phyloP scores from a whole-genome alignment of 2,329 filamentous ascomycete genomes.

The Claviceps sp. region DNA sequence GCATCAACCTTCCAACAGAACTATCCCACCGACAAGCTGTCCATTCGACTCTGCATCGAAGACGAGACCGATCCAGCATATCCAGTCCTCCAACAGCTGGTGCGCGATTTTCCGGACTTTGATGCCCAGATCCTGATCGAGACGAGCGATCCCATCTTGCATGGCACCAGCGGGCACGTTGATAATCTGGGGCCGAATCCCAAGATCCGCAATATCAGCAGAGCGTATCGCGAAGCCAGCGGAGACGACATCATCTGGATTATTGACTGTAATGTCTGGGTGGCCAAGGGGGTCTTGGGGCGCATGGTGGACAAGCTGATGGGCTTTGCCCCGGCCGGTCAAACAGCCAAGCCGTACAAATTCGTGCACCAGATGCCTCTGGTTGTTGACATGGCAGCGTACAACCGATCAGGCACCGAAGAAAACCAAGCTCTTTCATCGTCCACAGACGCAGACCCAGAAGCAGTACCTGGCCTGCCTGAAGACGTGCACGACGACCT shows the following conservation, averaged over 20 bases:
- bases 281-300: slow-evolving; percentile 62
- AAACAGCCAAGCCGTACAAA: slow-evolving; percentile 53
- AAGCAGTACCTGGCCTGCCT: neutral
- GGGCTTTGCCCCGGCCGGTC: slow-evolving; percentile 43
- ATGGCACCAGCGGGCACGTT: slow-evolving; percentile 33
- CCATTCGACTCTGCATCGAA: slow-evolving; percentile 71
- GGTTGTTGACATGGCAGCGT: slow-evolving; percentile 56
- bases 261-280: slow-evolving; percentile 93
- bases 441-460: slow-evolving; percentile 19
- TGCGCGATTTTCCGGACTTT: slow-evolving; percentile 57
- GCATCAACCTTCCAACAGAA: slow-evolving; percentile 71
- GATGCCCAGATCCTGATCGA: slow-evolving; percentile 69
- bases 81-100: slow-evolving; percentile 55
- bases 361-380: slow-evolving; percentile 92
- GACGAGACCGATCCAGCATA: slow-evolving; percentile 64
- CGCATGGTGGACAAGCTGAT: slow-evolving; percentile 82
- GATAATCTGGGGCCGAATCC: slow-evolving; percentile 78
- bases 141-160: slow-evolving; percentile 62
- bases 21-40: slow-evolving; percentile 65
- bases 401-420: slow-evolving; percentile 8
- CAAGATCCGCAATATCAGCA: slow-evolving; percentile 95
- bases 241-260: slow-evolving; percentile 91
- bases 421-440: slow-evolving; percentile 20
- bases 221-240: slow-evolving; percentile 77
- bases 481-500: slow-evolving; percentile 8